Conservation (phyloP, 345 rosid species). For the Cardiospermum halicacabum region DNA sequence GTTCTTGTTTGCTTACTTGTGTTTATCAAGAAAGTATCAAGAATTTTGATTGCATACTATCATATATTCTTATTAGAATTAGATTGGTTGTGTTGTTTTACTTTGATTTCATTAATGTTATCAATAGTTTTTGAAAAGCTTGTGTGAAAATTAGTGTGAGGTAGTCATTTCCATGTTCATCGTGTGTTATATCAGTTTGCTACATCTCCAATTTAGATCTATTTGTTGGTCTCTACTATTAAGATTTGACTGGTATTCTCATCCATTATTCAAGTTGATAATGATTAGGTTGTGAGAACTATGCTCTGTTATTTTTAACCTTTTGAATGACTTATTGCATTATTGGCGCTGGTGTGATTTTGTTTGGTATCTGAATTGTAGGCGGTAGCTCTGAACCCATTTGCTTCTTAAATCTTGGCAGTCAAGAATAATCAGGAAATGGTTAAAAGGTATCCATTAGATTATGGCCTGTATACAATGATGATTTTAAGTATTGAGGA, state of each 20-base stretch:
- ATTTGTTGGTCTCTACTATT: not conserved
- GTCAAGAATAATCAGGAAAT: slow-evolving; percentile 33
- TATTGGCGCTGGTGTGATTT: not conserved
- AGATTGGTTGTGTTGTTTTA: no score
- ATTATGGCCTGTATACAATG: not conserved
- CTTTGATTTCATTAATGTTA: no score
- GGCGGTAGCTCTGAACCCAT: slow-evolving; percentile 7
- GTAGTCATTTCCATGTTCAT: no score
- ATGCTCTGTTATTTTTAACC: not conserved
- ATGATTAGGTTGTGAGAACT: not conserved
- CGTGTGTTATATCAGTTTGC: not conserved
- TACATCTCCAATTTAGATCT: not conserved
- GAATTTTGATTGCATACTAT: no score
- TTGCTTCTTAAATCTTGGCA: slow-evolving; percentile 1
- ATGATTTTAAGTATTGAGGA: slow-evolving; percentile 8
- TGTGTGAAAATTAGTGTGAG: no score
- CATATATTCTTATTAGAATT: no score
- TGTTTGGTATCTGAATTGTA: slow-evolving; percentile 6
- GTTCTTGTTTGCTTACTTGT: no score
- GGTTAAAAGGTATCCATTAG: slow-evolving; percentile 47
- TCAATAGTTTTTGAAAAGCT: no score
- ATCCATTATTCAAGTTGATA: not conserved
- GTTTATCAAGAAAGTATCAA: no score
- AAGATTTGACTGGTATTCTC: not conserved
- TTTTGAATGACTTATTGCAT: not conserved